phyloP scores from a whole-genome alignment of 371 early-diverging fungal genomes.

The Mortierella sp. region DNA sequence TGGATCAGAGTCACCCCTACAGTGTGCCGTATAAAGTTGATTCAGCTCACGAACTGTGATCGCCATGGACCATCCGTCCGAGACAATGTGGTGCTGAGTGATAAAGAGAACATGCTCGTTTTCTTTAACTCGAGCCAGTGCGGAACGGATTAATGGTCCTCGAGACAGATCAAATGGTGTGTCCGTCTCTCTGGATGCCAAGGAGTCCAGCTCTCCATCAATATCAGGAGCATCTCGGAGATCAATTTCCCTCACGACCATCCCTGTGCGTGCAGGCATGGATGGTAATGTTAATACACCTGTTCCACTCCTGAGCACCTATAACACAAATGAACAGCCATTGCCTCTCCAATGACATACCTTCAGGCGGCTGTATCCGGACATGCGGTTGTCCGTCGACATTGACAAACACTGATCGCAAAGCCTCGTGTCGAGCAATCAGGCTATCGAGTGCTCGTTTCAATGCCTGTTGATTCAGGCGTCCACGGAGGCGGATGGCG shows the following conservation, averaged over 20 bases:
- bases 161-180: conserved; percentile 5
- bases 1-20: conserved; percentile 1
- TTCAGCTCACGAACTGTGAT: conserved; percentile 14
- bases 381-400: conserved; percentile 14
- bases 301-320: not conserved
- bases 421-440: conserved; percentile 14
- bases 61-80: conserved; percentile 14
- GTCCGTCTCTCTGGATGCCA: not conserved
- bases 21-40: conserved; percentile 10
- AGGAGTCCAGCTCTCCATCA: not conserved
- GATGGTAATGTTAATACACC: not conserved
- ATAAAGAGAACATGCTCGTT: not conserved
- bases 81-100: conserved; percentile 14
- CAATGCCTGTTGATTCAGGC: not conserved
- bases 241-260: not conserved
- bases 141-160: conserved; percentile 14
- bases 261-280: not conserved
- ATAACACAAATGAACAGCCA: not conserved
- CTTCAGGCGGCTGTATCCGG: not conserved
- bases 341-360: not conserved
- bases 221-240: not conserved
- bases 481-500: conserved; percentile 4
- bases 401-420: conserved; percentile 12
- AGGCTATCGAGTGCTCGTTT: conserved; percentile 1
- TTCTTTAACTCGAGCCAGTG: not conserved